Evolutionary conservation across 805 yeast genomes (phyloP).

Genomic region (Maudiozyma saulgeensis): DNA sequence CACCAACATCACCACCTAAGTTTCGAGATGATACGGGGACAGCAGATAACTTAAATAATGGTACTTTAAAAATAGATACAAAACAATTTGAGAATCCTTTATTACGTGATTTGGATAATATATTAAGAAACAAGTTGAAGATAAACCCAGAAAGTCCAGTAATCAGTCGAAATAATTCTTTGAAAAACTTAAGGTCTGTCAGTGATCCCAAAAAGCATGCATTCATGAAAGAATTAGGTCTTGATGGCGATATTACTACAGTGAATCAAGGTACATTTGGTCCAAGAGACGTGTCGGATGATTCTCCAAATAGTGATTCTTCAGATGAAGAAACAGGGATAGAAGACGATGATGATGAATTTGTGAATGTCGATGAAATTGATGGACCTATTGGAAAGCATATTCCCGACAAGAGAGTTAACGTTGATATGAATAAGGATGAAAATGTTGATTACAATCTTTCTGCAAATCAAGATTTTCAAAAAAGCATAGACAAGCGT

Average conservation of each 20-base stretch:
- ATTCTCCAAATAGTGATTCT: not conserved
- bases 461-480: constrained; percentile 30
- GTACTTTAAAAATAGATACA: not conserved
- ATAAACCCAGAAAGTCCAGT: constrained; percentile 13
- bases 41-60: not conserved
- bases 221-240: constrained; percentile 10
- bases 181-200: not conserved
- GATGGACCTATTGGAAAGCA: constrained; percentile 24
- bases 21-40: constrained; percentile 12
- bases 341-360: constrained; percentile 20
- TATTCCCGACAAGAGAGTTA: constrained; percentile 4
- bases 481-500: constrained; percentile 28
- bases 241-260: constrained; percentile 11
- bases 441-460: constrained; percentile 23
- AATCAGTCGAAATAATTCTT: not conserved
- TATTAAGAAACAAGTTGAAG: constrained; percentile 17
- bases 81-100: constrained; percentile 6
- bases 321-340: constrained; percentile 3
- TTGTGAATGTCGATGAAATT: constrained; percentile 30
- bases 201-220: not conserved
- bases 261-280: constrained; percentile 2
- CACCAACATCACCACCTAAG: constrained; percentile 1
- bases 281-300: constrained; percentile 7
- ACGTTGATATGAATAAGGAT: not conserved
- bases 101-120: constrained; percentile 18